Evolutionary conservation across 2,329 filamentous ascomycete genomes (phyloP), one percentile per base, ranked within the genome.

Genomic region (Cercospora sesami): DNA sequence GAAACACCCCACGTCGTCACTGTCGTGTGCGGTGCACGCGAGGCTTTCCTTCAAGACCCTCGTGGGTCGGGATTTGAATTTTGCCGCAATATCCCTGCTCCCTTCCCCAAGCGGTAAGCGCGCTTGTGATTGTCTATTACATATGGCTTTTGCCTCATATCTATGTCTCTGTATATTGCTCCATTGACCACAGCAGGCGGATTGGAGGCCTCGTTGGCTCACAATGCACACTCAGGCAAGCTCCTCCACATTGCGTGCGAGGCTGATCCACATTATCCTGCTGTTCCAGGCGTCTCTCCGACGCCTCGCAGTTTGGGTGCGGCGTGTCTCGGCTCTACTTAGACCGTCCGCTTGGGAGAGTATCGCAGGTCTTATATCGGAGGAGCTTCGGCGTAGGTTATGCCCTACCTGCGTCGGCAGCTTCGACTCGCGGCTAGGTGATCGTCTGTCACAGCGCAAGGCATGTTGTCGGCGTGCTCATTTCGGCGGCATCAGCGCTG

Each of bases 141-240:
- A 58, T 58, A 58, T 58, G 53, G 10, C 53, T 58, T 58, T 58
- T 58, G 53, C 21, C 53, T 58, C 53, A 58, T 58, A 58, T 28
- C 53, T 58, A 18, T 23, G n/a, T 21, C 53, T n/a, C 14, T 39
- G 36, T n/a, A 58, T 58, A 30, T 18, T 33, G 53, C 53, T 30
- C 23, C 53, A 30, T 28, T 18, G 53, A 58, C 30, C 5, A 30
- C 53, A 31, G 26, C 53, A 18, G 8, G 10, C 53, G n/a, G 21
- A 30, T 23, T 14, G 18, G 18, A 23, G 45, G 18, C 45, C 45
- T 51, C 45, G 45, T 51, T 51, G 45, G 45, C 18, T 23, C 18
- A 23, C 18, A 23, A 23, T 12, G 18, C n/a, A 51, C 21, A 23
- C 45, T 26, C 18, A 21, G 45, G 12, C 18, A 51, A 51, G 45